Base-by-base conservation (phyloP, 169 alveolate species). In the Perkinsus marinus region DNA sequence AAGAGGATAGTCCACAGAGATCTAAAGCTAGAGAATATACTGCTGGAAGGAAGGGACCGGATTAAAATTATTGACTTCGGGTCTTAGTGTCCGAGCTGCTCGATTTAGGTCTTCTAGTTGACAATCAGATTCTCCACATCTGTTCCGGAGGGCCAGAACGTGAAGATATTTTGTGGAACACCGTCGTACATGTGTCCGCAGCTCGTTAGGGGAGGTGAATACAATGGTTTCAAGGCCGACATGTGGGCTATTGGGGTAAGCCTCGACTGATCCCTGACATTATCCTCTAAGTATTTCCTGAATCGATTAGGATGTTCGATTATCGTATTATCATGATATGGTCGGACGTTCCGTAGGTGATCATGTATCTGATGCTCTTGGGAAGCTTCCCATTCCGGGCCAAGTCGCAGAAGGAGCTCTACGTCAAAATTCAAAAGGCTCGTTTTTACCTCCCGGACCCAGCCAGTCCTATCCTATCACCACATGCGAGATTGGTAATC, bases 131-230 rank as follows among this genome's bases (percentile, higher is more conserved):
- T 89, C 68, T 39, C 69, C 68, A 89, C 94, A 0, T 39, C 57
- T 3, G 43, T 36, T 19, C 91, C 92, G 22, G 92, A 26, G 39
- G 93, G 93, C 7, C 93, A 94, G 68, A 95, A 95, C 91, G 93
- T 94, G 68, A 95, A 93, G 92, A 93, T 95, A 43, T 96, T 96
- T 93, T 96, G 98, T 92, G 98, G 98, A 26, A 96, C 98, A 10
- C 98, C 98, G 3, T 93, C 95, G 92, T 96, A 96, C 93, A 96
- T 96, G 98, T 94, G 97, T 3, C 98, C 98, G 17, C 97, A 96
- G 94, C 95, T 96, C 39, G 96, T 95, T 26, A 92, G 94, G n/a
- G 93, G 94, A 89, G 93, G 93, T 39, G 95, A 94, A 90, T 95
- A 95, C 91, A 57, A 90, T 89, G 95, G 97, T 22, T 95, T 95